These are phyloP conservation scores for Dipsacomyces acuminosporus DNA, from an alignment of 371 early-diverging fungal genomes.

Conservation along the genomic window DNA sequence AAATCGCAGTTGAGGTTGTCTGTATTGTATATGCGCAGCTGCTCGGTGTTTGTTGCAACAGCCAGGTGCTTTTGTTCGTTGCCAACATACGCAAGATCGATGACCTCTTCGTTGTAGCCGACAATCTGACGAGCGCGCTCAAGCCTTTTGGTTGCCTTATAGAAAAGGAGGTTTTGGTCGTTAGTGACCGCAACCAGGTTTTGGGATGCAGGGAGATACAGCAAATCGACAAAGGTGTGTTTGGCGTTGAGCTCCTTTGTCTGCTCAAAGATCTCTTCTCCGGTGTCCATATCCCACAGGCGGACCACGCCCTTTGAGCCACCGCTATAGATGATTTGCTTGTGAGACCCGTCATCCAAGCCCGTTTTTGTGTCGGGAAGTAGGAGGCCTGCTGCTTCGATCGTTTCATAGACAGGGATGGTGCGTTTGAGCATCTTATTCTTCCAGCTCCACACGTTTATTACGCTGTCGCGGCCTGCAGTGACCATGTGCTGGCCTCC, in stretches of 20 bases:
- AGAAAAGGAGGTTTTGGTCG: constrained; percentile 87
- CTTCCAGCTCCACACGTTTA: constrained; percentile 85
- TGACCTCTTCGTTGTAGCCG: constrained; percentile 94
- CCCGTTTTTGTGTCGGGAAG: constrained; percentile 36
- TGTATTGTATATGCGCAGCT: constrained; percentile 79
- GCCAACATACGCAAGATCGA: constrained; percentile 79
- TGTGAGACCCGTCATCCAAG: background rate
- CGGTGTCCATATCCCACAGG: constrained; percentile 47
- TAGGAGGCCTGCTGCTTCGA: constrained; percentile 71
- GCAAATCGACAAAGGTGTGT: constrained; percentile 35
- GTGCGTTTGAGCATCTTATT: constrained; percentile 66
- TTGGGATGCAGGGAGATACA: constrained; percentile 54
- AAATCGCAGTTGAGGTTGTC: constrained; percentile 76
- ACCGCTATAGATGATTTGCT: constrained; percentile 67
- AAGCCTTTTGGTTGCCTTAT: constrained; percentile 49
- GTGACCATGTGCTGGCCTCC: constrained; percentile 75
- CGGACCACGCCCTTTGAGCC: constrained; percentile 67
- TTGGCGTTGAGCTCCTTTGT: constrained; percentile 44
- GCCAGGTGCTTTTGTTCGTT: constrained; percentile 66
- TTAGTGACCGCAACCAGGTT: constrained; percentile 69
- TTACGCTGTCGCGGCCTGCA: constrained; percentile 92
- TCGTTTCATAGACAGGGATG: constrained; percentile 76
- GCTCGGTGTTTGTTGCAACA: constrained; percentile 88
- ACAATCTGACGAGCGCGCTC: constrained; percentile 74
- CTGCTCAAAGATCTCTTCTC: constrained; percentile 36